Evolutionary conservation across 306 rosid genomes (phyloP), one percentile per base, ranked within the genome.

Genomic region (Ormosia semicastrata): DNA sequence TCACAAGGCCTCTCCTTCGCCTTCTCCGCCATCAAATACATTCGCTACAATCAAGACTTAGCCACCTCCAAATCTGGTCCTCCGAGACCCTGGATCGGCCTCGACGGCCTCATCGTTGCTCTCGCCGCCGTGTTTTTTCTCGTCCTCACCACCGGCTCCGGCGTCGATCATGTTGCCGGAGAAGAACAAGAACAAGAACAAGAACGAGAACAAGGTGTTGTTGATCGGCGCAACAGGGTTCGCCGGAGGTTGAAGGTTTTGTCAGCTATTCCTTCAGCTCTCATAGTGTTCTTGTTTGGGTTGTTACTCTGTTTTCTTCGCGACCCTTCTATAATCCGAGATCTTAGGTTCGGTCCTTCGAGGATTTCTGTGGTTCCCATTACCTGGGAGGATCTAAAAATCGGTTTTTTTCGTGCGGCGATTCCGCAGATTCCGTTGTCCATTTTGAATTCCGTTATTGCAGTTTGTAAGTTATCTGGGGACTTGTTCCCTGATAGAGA

Each of bases 1-100:
- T 93, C 98, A 6, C 98, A 93, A 12, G 98, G 98, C 10, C 94
- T 93, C 73, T 41, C 85, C 76, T 93, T 93, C 34, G 88, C 98
- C 60, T 88, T 93, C 86, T 73, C 94, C 9, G 98, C 98, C 62
- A 75, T 93, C 59, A 93, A 90, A 41, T 93, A 93, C 77, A 87
- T 93, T 13, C 93, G 97, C 40, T 93, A 9, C 37, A 46, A 90
- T 2, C 98, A 93, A 58, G 89, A 89, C 78, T 32, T 91, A 3
- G 77, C 77, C 63, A 71, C 87, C 3, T 82, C 94, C 0, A 91
- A 86, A 29, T 84, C 97, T 0, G 91, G 85, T 4, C 59, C 89
- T 0, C 64, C 89, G 4, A 85, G 98, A 7, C 71, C 97, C 41
- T 93, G 92, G 93, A 60, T 91, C 32, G 89, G 90, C 14, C 68